Evolutionary conservation across 202 grass and related monocot species (phyloP).

Genomic region (Cymbopogon flexuosus): DNA sequence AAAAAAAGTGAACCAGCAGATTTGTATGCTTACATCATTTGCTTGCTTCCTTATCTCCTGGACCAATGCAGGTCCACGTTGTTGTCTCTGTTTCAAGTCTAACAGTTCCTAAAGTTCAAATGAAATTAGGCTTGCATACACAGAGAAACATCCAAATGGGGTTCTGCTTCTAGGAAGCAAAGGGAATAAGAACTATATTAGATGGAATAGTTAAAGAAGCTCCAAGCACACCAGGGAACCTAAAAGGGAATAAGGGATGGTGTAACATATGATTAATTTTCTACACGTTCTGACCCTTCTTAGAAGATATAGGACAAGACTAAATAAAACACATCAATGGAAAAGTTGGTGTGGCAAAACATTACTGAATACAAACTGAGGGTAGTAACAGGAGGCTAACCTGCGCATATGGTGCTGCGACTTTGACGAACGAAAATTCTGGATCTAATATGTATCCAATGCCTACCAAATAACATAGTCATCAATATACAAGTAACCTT

Average conservation of each 20-base stretch:
- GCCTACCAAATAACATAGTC: conserved; percentile 45
- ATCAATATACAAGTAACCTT: not conserved
- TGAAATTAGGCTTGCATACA: conserved; percentile 14
- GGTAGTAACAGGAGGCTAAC: conserved; percentile 33
- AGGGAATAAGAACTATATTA: conserved; percentile 12
- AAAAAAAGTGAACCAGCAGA: conserved; percentile 10
- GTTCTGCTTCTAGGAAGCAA: not conserved
- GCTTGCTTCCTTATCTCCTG: conserved; percentile 87
- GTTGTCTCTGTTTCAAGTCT: conserved; percentile 59
- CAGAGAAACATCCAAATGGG: conserved; percentile 25
- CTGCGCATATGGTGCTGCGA: conserved; percentile 85
- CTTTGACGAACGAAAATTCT: conserved; percentile 90
- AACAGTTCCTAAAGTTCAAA: conserved; percentile 70
- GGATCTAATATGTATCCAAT: conserved; percentile 89
- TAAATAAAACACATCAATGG: not conserved
- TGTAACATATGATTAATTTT: conserved; percentile 9
- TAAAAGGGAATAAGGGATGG: not conserved
- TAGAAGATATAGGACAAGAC: not conserved
- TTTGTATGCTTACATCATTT: conserved; percentile 59
- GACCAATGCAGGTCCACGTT: conserved; percentile 57
- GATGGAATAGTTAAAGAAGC: conserved; percentile 18
- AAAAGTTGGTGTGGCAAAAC: not conserved
- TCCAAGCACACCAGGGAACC: too few relatives aligned
- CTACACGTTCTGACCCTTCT: not conserved
- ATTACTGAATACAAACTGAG: not conserved